A percentile compares a stretch with the other conserved stretches of the same genome.
phyloP scores from a whole-genome alignment of 768 basidiomycete genomes.

The Boletus insuetus region DNA sequence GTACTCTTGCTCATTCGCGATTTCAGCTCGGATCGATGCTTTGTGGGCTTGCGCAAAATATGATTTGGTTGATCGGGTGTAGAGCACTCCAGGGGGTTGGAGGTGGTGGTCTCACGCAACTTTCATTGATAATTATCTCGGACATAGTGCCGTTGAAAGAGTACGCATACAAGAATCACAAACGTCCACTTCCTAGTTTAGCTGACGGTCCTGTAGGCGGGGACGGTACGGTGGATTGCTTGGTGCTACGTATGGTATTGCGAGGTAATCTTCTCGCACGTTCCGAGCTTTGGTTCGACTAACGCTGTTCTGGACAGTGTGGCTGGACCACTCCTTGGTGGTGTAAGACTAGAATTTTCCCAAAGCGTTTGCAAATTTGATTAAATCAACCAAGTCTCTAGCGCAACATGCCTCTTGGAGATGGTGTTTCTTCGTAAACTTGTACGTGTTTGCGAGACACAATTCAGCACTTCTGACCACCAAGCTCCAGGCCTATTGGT shows the following conservation, averaged over 20 bases:
- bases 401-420: constrained; percentile 76
- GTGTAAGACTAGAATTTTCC: constrained; percentile 44
- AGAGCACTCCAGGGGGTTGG: constrained; percentile 84
- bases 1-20: not conserved
- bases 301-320: constrained; percentile 38
- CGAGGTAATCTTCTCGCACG: constrained; percentile 33
- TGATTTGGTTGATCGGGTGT: constrained; percentile 72
- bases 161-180: constrained; percentile 37
- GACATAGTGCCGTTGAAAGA: constrained; percentile 82
- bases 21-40: constrained; percentile 70
- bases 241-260: constrained; percentile 79
- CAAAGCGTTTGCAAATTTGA: accelerated
- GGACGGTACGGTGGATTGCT: constrained; percentile 75
- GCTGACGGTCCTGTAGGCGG: constrained; percentile 42
- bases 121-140: constrained; percentile 74
- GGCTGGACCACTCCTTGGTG: constrained; percentile 78
- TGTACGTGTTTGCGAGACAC: constrained; percentile 39
- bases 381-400: constrained; percentile 44
- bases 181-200: not conserved
- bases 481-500: constrained; percentile 57
- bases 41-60: constrained; percentile 76
- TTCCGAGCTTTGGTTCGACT: not conserved
- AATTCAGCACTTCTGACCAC: too few species aligned
- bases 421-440: constrained; percentile 80
- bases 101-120: constrained; percentile 72